phyloP scores from a whole-genome alignment of 306 rosid genomes.

The Rosa persica region DNA sequence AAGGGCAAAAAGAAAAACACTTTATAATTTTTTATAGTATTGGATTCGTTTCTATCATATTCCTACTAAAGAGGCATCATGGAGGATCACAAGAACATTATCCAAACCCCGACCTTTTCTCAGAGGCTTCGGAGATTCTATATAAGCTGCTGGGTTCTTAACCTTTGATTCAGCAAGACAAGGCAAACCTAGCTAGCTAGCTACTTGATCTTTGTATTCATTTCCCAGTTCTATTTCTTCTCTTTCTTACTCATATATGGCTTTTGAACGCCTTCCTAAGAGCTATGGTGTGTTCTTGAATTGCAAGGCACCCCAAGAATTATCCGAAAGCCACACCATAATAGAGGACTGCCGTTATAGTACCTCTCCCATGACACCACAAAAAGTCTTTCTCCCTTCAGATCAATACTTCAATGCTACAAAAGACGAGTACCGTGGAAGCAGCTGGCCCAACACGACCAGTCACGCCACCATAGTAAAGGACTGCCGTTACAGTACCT shows the following conservation, averaged over 20 bases:
- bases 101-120: background rate
- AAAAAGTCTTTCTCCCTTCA: background rate
- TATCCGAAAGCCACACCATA: background rate
- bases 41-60: constrained; percentile 2
- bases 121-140: background rate
- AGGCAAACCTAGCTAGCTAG: background rate
- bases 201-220: background rate
- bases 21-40: background rate
- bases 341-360: background rate
- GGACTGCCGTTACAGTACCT: background rate
- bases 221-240: background rate
- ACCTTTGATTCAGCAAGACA: background rate
- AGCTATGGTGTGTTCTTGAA: background rate
- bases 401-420: background rate
- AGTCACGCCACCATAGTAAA: background rate
- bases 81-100: background rate
- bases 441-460: background rate
- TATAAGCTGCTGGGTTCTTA: background rate
- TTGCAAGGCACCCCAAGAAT: background rate
- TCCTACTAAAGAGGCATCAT: background rate
- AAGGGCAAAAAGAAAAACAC: background rate
- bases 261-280: background rate
- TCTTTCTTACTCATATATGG: background rate
- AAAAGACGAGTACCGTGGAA: background rate
- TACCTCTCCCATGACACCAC: background rate